Base-by-base conservation (phyloP, 805 yeast genomes). In the Jamesozyma lodderae region DNA sequence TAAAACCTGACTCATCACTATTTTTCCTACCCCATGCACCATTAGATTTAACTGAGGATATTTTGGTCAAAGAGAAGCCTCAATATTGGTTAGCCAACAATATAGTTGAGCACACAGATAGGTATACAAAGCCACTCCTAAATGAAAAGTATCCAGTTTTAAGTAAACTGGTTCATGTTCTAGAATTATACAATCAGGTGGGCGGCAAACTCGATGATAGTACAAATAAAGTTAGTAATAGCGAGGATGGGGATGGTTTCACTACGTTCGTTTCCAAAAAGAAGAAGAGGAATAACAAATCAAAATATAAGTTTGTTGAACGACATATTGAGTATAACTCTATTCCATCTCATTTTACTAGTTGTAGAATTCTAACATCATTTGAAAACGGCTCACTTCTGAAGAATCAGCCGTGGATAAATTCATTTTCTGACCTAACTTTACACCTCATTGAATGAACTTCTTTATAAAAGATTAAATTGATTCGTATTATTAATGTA, bases 11-110 rank as follows among this genome's bases (percentile, higher is more conserved):
- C 8, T 31, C 44, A 1, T 61, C 68, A 0, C 57, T 83, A 2
- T 80, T 64, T 53, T 82, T 74, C 50, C 64, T 83, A 33, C 94
- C 94, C 0, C 94, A 83, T 60, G 90, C 88, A 0, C 84, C 86
- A 1, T 57, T 79, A 28, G 64, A 56, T 14, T 49, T 77, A 14
- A 72, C 79, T 1, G 69, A 74, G 29, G n/a, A 19, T 1, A 44
- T 76, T 1, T 36, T 75, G 10, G 30, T 31, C 2, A 25, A 31
- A 0, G 54, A 60, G 17, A 20, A 51, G 24, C 75, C 80, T 2
- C 37, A 30, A n/a, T 49, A 58, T 25, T 44, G 72, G 31, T 53
- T 78, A 15, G 77, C 76, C 5, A 78, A 78, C 48, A 67, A 77
- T 49, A 42, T 75, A 3, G 49, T 68, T 0, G 64, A 65, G 5